phyloP scores from a whole-genome alignment of 192 early-diverging fungal genomes.

The Coemansia sp. region DNA sequence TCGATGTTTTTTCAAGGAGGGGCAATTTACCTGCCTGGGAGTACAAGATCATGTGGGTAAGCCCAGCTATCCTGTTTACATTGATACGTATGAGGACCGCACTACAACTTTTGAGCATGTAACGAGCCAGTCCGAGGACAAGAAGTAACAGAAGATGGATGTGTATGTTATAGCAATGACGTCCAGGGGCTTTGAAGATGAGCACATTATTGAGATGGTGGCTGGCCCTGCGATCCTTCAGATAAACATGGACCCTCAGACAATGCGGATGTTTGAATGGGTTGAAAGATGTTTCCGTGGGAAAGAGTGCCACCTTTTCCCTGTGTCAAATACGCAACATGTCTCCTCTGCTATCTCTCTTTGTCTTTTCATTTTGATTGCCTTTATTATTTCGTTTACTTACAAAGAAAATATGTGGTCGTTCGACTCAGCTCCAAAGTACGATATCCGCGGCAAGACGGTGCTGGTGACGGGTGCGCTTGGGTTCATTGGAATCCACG shows the following conservation, averaged over 20 bases:
- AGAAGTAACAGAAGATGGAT: neutral
- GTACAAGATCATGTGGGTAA: constrained; percentile 23
- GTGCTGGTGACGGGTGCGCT: constrained; percentile 32
- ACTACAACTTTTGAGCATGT: neutral
- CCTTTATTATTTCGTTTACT: neutral
- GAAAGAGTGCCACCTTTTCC: no score
- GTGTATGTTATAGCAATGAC: neutral
- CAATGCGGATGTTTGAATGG: no score
- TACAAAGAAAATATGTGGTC: constrained; percentile 2
- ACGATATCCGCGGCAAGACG: constrained; percentile 16
- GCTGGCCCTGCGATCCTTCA: neutral
- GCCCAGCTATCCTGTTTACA: constrained; percentile 25
- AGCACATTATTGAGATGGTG: neutral
- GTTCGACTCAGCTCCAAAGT: neutral
- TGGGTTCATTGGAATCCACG: constrained; percentile 20
- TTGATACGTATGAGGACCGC: neutral
- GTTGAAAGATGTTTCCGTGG: no score
- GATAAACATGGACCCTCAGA: neutral
- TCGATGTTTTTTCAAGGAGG: constrained; percentile 8
- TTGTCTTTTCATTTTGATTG: neutral
- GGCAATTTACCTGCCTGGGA: neutral
- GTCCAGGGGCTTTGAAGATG: neutral
- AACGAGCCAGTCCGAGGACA: neutral
- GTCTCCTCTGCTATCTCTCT: no score
- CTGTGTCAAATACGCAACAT: no score